These are phyloP conservation scores for Fusarium sp. DNA, from an alignment of 2,329 filamentous ascomycete species.

Conservation along the genomic window DNA sequence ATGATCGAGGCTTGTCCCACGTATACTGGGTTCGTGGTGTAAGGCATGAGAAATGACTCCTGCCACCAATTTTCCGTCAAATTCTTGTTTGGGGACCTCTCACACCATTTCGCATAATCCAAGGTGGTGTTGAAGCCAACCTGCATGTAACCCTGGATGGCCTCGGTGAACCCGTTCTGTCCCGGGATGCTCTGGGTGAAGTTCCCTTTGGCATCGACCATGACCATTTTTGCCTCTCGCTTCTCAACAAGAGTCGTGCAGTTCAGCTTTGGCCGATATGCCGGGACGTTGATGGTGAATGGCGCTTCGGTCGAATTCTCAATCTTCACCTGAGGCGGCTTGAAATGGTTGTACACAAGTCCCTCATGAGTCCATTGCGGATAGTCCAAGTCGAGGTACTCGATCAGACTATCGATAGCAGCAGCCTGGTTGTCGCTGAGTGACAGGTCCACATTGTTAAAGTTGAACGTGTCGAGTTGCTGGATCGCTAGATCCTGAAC, in stretches of 20 bases:
- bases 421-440: conserved; percentile 39
- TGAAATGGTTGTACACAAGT: conserved; percentile 42
- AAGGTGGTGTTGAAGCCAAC: conserved; percentile 38
- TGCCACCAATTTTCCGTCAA: conserved; percentile 21
- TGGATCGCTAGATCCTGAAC: conserved; percentile 39
- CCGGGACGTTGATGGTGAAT: conserved; percentile 28
- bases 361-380: conserved; percentile 48
- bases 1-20: conserved; percentile 39
- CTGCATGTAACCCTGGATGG: conserved; percentile 12
- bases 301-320: conserved; percentile 17
- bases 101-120: conserved; percentile 31
- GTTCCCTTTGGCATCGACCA: conserved; percentile 3
- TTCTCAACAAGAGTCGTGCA: conserved; percentile 29
- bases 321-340: conserved; percentile 11
- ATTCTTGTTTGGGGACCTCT: conserved; percentile 24
- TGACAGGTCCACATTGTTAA: conserved; percentile 35
- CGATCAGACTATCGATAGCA: conserved; percentile 43
- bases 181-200: conserved; percentile 12
- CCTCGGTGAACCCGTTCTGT: conserved; percentile 5
- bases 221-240: conserved; percentile 15
- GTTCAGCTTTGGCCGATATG: conserved; percentile 33
- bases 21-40: conserved; percentile 23
- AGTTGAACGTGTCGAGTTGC: conserved; percentile 44
- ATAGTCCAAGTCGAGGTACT: conserved; percentile 45
- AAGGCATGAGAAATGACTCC: conserved; percentile 37